A percentile compares a stretch with the other conserved stretches of the same genome.
These are phyloP conservation scores for Picea sitchensis DNA, from an alignment of 75 land plant species.

Conservation along the genomic window DNA sequence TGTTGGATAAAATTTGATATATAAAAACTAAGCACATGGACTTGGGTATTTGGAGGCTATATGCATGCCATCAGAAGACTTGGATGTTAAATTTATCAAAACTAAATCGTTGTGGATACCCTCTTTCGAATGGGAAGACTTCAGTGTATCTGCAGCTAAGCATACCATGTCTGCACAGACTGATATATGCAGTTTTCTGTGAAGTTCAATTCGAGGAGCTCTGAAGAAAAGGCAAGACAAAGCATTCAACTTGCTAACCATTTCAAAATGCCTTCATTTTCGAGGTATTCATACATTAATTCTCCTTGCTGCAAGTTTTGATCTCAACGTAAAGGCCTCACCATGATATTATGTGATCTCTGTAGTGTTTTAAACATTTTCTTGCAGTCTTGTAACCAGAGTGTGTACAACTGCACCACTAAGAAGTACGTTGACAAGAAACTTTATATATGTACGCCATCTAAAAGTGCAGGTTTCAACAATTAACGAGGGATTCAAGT, in stretches of 20 bases:
- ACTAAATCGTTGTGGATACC: not conserved
- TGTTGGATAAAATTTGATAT: not conserved
- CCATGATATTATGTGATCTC: not conserved
- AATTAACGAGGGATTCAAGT: no score
- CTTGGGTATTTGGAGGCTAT: not conserved
- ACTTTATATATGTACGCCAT: no score
- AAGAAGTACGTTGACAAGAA: no score
- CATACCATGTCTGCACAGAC: not conserved
- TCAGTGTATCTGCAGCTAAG: not conserved
- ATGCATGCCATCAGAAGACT: not conserved
- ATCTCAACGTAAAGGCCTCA: not conserved
- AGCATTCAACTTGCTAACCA: not conserved
- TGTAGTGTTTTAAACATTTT: no score
- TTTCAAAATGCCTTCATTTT: no score
- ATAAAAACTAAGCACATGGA: not conserved
- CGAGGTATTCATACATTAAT: no score
- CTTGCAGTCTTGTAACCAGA: no score
- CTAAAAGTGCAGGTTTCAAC: no score
- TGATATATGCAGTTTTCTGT: not conserved
- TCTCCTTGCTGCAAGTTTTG: not conserved
- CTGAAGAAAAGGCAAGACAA: not conserved
- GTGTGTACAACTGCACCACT: no score
- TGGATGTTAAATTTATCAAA: not conserved
- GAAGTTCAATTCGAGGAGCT: not conserved
- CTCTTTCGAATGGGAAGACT: not conserved